Conservation (phyloP, 2,329 filamentous ascomycete genomes). For the Cladosporium sp. region DNA sequence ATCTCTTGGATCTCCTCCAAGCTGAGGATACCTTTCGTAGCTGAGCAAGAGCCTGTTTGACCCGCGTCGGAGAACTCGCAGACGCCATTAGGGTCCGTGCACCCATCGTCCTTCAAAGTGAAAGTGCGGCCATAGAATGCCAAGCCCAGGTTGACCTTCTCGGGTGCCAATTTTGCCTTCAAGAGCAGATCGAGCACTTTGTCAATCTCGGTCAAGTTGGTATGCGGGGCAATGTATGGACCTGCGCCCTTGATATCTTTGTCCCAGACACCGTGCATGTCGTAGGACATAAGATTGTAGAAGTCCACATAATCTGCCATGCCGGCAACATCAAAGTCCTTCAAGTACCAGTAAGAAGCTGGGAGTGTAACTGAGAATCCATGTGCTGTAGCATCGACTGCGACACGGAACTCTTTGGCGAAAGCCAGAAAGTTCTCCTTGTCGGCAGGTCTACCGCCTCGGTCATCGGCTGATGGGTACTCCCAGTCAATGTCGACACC, state of each 20-base stretch:
- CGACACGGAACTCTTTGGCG: conserved; percentile 33
- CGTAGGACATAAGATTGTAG: conserved; percentile 39
- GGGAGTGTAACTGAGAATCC: conserved; percentile 21
- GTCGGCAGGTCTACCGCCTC: conserved; percentile 37
- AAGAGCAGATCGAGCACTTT: conserved; percentile 43
- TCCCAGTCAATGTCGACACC: conserved; percentile 21
- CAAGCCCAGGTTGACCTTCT: conserved; percentile 42
- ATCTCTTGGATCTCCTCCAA: conserved; percentile 23
- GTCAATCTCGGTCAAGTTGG: conserved; percentile 47
- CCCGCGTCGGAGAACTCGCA: conserved; percentile 16
- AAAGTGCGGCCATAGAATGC: conserved; percentile 44
- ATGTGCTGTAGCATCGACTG: conserved; percentile 25
- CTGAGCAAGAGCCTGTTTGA: conserved; percentile 26
- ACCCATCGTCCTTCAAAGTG: conserved; percentile 21
- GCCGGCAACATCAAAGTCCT: conserved; percentile 17
- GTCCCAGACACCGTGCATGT: conserved; percentile 45
- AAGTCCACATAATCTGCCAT: conserved; percentile 26
- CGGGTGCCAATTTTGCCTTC: conserved; percentile 38
- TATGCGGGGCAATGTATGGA: conserved; percentile 20
- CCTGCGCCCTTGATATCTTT: conserved; percentile 29
- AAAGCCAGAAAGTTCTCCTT: conserved; percentile 28
- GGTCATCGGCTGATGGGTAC: conserved; percentile 25
- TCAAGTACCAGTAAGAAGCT: conserved; percentile 28
- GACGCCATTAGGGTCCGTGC: conserved; percentile 16
- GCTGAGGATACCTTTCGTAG: conserved; percentile 18